Conservation (phyloP, 2,329 filamentous ascomycete genomes). For the Neonectria magnoliae region DNA sequence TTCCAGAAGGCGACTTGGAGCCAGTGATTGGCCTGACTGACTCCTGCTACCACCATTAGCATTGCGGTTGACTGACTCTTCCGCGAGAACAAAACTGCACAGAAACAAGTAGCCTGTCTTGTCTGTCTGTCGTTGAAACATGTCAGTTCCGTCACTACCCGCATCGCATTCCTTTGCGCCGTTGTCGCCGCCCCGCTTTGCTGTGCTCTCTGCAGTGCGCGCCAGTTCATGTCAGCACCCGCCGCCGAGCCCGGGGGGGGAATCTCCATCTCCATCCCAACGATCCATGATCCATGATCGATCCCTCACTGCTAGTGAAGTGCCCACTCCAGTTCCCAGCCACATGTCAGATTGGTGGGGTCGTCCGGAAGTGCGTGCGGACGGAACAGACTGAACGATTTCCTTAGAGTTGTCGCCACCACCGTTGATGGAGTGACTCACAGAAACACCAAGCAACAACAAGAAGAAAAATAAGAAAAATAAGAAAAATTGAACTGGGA, state of each 20-base stretch:
- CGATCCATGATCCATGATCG: constrained; percentile 10
- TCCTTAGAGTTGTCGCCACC: not conserved
- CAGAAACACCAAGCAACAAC: not conserved
- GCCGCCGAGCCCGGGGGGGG: not conserved
- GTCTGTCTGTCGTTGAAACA: not conserved
- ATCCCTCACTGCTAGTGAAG: not conserved
- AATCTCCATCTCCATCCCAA: not conserved
- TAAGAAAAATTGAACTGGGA: not conserved
- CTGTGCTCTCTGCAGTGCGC: not conserved
- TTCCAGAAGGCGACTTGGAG: not conserved
- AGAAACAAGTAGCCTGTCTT: not conserved
- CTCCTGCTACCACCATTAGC: not conserved
- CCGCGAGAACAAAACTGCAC: not conserved
- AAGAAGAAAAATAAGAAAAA: not conserved
- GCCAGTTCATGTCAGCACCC: constrained; percentile 16
- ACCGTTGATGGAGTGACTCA: not conserved
- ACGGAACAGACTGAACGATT: not conserved
- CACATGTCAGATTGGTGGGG: constrained; percentile 16
- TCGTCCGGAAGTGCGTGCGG: not conserved
- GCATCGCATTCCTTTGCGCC: constrained; percentile 1
- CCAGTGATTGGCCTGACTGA: not conserved
- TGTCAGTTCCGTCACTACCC: not conserved
- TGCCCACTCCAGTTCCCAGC: not conserved
- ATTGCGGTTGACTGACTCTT: not conserved
- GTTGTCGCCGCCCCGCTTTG: constrained; percentile 2